Base-by-base conservation (phyloP, 495 filamentous ascomycete genomes). In the Terfezia claveryi region DNA sequence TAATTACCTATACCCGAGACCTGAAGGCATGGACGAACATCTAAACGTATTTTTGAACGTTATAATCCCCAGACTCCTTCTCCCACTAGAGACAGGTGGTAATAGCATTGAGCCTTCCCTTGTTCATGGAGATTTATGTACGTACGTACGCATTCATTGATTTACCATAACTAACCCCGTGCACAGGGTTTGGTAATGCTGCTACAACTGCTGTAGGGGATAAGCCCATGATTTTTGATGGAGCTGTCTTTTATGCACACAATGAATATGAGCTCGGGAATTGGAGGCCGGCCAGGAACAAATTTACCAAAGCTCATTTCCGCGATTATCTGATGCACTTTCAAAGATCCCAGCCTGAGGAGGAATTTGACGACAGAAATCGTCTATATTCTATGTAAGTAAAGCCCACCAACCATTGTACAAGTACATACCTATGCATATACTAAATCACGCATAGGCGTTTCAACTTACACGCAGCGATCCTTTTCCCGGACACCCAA, bases 21-120 rank as follows among this genome's bases (percentile, higher is more conserved):
- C 71, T 38, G 69, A 69, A 0, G 50, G 49, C 10, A 61, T 61
- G 58, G 8, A 66, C 32, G 60, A 67, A 57, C 58, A 66, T 57
- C 12, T 14, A 17, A 14, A 37, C n/a, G 44, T 52, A 36, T 51
- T 66, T 8, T 62, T 71, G 36, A 62, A 64, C 11, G 59, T 61
- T 10, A 64, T 71, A 11, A 66, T 72, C 38, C 69, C 70, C 8
- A 57, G 61, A 14, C 38, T 70, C 3, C 52, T 70, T 10, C 52
- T 65, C 12, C 62, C 66, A n/a, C 58, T 73, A 2, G 50, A 51
- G n/a, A 20, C 50, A 27, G 23, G 27, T 20, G 50, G 50, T 3
- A 51, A 51, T 51, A 20, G n/a, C 11, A 51, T 51, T 11, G 5
- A 16, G 23, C 50, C 50, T 5, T 20, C n/a, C 23, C 23, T 51